Percentiles rank a stretch among this genome's conserved stretches.
phyloP scores from a whole-genome alignment of 208 protist species.

The Sergeia podlipaevii region DNA sequence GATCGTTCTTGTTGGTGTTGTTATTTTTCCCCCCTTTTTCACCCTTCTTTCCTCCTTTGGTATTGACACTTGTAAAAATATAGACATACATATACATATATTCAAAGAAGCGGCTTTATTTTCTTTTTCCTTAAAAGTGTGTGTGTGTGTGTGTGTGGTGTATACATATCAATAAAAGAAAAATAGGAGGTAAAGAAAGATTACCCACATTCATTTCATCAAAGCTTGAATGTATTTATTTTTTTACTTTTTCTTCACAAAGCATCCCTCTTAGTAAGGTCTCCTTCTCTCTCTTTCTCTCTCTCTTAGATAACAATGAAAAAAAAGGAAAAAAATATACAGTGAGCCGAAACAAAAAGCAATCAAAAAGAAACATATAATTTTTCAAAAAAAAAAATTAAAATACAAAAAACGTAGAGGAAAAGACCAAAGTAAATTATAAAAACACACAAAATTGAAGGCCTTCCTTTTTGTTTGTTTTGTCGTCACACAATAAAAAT shows the following conservation, averaged over 20 bases:
- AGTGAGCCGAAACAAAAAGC: slow-evolving; percentile 1
- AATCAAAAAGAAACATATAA: slow-evolving; percentile 1
- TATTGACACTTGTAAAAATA: too few relatives aligned
- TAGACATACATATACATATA: too few relatives aligned
- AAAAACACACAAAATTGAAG: slow-evolving; percentile 12
- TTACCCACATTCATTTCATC: too few relatives aligned
- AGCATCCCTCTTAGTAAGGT: too few relatives aligned
- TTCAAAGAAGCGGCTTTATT: too few relatives aligned
- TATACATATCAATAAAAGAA: slow-evolving; percentile 8
- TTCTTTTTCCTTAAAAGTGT: too few relatives aligned
- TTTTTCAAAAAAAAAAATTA: slow-evolving; percentile 3
- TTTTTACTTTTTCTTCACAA: slow-evolving; percentile 2
- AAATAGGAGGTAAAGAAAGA: slow-evolving; percentile 9
- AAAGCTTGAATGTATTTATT: not conserved
- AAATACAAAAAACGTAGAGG: not conserved
- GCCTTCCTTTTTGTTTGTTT: too few relatives aligned
- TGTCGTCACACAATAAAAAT: too few relatives aligned
- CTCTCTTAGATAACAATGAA: slow-evolving; percentile 5
- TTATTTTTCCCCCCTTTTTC: too few relatives aligned
- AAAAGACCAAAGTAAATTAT: slow-evolving; percentile 6
- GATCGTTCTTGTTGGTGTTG: too few relatives aligned
- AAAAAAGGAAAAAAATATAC: slow-evolving; percentile 10
- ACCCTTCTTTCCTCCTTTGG: too few relatives aligned
- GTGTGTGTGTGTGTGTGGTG: not conserved
- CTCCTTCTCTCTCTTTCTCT: slow-evolving; percentile 10